Base-by-base conservation (phyloP, 1,139 yeast species). In the Protomyces inundatus region DNA sequence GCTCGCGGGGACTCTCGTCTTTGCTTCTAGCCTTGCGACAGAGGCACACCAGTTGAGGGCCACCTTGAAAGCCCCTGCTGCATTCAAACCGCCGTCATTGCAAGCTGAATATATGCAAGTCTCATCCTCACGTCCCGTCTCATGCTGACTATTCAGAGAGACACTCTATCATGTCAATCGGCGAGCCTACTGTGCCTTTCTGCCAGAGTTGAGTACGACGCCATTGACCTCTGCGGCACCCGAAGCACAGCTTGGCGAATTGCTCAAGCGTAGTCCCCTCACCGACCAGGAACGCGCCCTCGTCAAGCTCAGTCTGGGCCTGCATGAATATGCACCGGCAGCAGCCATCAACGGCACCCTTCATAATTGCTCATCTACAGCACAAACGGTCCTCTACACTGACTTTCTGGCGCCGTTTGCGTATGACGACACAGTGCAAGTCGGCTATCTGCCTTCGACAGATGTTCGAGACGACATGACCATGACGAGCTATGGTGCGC, bases 401-500 rank as follows among this genome's bases (percentile, higher is more conserved):
- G 62, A 58, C 32, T 58, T 58, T 16, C 3, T 6, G 10, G 39
- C 46, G 3, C 62, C 62, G 6, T 58, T 58, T 42, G 53, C 23
- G 35, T 58, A 52, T 35, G 23, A 23, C 23, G 14, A 39, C 4
- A 16, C 32, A 4, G 32, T 35, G n/a, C 53, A 51, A 12, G 62
- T 58, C n/a, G 56, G 62, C 34, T 52, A 58, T 40, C 34, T 14
- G 30, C 35, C 34, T n/a, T 54, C 60, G 9, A 9, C 14, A 1
- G 36, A 7, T 5, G 3, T 23, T 16, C 33, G n/a, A 23, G 48
- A 16, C 16, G 10, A 16, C 12, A 2, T 36, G 34, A 51, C 56
- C 16, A 36, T 88, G 39, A 71, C 82, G 7, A 95, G 95, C 0
- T 89, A 83, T 73, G 95, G 90, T 0, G 85, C 81, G 4, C 86